Conservation (phyloP, 257 asterid species). For the Ajuga chamaepitys region DNA sequence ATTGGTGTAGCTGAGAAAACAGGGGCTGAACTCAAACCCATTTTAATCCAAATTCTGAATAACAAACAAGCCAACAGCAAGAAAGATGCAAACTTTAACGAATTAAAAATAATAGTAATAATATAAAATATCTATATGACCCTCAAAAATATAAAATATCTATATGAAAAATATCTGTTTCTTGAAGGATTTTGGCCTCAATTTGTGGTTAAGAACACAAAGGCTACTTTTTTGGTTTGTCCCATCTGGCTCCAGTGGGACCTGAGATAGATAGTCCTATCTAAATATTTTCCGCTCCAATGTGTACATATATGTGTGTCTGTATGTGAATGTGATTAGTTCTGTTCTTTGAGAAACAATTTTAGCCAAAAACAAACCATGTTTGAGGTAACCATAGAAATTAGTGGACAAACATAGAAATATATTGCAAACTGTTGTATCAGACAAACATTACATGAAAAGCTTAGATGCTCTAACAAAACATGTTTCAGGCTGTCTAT, state of each 20-base stretch:
- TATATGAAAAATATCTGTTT: conserved; percentile 21
- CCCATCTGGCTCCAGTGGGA: conserved; percentile 11
- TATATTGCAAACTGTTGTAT: not conserved
- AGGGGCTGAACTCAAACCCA: conserved; percentile 35
- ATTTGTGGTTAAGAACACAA: conserved; percentile 11
- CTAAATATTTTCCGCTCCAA: too few species aligned
- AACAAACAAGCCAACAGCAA: not conserved
- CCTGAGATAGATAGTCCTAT: not conserved
- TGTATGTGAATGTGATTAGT: too few species aligned
- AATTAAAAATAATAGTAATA: too few species aligned
- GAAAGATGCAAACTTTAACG: not conserved
- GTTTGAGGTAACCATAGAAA: too few species aligned
- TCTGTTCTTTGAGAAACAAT: too few species aligned
- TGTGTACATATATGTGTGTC: too few species aligned
- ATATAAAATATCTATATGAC: too few species aligned
- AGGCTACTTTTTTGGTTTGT: not conserved
- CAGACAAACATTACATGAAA: conserved; percentile 4
- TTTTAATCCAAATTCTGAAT: conserved; percentile 3
- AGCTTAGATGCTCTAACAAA: conserved; percentile 14
- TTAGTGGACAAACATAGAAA: not conserved
- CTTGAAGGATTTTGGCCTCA: conserved; percentile 25
- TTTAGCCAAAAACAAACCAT: too few species aligned
- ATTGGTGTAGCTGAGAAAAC: conserved; percentile 32
- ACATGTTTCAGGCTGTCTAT: conserved; percentile 13
- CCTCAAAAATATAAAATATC: conserved; percentile 17